Evolutionary conservation across 345 rosid genomes (phyloP).

Genomic region (Acer campestre): DNA sequence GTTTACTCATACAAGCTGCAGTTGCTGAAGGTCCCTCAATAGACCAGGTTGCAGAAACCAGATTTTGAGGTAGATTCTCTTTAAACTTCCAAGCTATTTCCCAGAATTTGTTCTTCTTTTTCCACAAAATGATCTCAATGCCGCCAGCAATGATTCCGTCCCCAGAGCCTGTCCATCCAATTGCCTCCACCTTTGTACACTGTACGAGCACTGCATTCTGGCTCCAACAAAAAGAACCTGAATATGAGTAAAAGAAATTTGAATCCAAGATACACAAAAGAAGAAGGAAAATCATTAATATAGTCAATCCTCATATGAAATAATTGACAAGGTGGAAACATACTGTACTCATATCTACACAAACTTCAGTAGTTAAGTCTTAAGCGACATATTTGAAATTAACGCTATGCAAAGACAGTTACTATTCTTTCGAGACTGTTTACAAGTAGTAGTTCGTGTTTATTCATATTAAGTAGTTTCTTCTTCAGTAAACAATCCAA

Average conservation of each 20-base stretch:
- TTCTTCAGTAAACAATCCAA: not conserved
- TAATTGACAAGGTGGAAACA: not conserved
- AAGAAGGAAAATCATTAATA: constrained; percentile 13
- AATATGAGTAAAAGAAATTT: constrained; percentile 57
- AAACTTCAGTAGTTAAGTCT: not conserved
- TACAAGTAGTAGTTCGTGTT: not conserved
- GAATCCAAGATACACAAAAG: constrained; percentile 42
- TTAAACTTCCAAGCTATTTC: constrained; percentile 85
- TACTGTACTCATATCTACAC: not conserved
- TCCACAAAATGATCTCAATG: constrained; percentile 75
- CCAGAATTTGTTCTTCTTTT: constrained; percentile 69
- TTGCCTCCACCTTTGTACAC: constrained; percentile 69
- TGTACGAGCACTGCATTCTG: constrained; percentile 84
- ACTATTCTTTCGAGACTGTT: not conserved
- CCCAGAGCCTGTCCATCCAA: constrained; percentile 84
- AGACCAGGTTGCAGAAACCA: constrained; percentile 86
- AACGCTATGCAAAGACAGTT: not conserved
- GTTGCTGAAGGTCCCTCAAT: constrained; percentile 70
- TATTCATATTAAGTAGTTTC: not conserved
- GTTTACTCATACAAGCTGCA: constrained; percentile 47
- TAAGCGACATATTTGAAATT: not conserved
- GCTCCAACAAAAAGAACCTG: constrained; percentile 99
- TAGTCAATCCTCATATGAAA: not conserved
- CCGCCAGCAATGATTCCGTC: constrained; percentile 88
- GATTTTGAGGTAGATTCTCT: constrained; percentile 61